These are phyloP conservation scores for Lindgomyces ingoldianus DNA, from an alignment of 495 filamentous ascomycete genomes.

Conservation along the genomic window DNA sequence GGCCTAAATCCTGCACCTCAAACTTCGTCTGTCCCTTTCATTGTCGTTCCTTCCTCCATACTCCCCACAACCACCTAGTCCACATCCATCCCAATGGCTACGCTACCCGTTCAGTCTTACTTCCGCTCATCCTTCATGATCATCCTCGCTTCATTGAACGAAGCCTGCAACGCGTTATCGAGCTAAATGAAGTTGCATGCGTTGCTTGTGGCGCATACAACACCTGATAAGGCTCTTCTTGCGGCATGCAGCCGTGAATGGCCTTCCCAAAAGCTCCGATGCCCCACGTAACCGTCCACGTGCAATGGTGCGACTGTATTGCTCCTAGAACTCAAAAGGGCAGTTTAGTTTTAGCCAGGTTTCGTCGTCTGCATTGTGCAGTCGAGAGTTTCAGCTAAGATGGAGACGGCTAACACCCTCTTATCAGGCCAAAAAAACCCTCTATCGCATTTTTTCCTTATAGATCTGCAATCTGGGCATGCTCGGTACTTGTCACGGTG, in stretches of 20 bases:
- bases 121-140: background rate
- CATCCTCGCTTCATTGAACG: background rate
- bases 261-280: no score
- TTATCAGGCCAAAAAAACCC: conserved; percentile 16
- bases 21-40: no score
- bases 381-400: conserved; percentile 4
- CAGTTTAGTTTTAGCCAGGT: no score
- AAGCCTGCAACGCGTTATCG: background rate
- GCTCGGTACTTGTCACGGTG: conserved; percentile 15
- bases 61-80: no score
- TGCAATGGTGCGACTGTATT: background rate
- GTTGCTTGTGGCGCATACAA: background rate
- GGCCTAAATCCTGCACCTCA: no score
- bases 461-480: conserved; percentile 28
- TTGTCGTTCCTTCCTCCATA: no score
- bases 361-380: background rate
- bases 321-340: no score
- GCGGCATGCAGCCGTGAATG: background rate
- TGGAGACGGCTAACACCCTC: background rate
- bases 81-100: background rate
- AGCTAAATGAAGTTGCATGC: background rate
- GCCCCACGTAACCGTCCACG: background rate
- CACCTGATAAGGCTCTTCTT: background rate
- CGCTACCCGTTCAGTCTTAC: background rate
- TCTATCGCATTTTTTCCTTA: conserved; percentile 7